Base-by-base conservation (phyloP, 2,329 filamentous ascomycete species). In the Geosmithia flava region DNA sequence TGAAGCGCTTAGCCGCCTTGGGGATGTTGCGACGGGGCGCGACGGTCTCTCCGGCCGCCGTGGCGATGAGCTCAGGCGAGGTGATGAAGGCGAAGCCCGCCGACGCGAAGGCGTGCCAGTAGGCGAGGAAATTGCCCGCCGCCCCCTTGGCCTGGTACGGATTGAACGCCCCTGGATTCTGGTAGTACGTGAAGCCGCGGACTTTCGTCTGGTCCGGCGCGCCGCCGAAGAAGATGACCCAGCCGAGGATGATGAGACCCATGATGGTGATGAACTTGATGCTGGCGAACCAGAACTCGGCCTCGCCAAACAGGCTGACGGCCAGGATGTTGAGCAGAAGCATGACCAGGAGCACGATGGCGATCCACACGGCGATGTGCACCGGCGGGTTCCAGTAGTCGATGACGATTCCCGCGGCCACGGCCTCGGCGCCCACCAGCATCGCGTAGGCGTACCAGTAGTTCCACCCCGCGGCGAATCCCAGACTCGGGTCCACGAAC, bases 1-100 rank as follows among this genome's bases (percentile, higher is more conserved):
- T 70, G 55, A 81, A 81, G 43, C 78, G 74, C 16, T 71, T 67
- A 4, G 79, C 76, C 0, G 80, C 80, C 65, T 80, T 81, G 49
- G 81, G 81, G 49, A 85, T 78, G 63, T 81, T 82, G 56, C 74
- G 71, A 47, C 79, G 74, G 2, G 81, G 82, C 20, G 80, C 76
- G 23, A 78, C 66, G 1, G 79, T 78, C 67, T 85, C 81, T 43
- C 78, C 81, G 5, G 80, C 81, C 1, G 81, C 79, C 49, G 82
- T 74, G 40, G 76, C 76, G 49, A 75, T 71, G 42, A 84, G 70
- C 58, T 87, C 83, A 16, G 79, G 76, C 1, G 75, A 78, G 6
- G 75, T 76, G 57, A 78, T 73, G 61, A 81, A 82, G 30, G 76
- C 74, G 58, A 81, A 82, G 0, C 75, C 77, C 7, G 76, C 76